Base-by-base conservation (phyloP, 805 yeast species). In the Nakazawaea ishiwadae region DNA sequence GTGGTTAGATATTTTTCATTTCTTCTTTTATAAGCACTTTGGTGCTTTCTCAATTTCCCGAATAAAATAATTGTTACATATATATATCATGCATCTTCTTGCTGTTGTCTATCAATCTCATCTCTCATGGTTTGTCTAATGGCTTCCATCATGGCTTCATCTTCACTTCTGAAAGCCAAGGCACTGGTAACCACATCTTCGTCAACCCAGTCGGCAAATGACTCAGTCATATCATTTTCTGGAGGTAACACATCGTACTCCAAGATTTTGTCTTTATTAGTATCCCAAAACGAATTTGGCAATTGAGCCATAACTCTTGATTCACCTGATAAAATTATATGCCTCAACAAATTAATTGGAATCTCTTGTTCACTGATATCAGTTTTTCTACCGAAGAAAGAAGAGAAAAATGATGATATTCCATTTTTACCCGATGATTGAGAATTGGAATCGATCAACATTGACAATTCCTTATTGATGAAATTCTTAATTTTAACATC, bases 221-320 rank as follows among this genome's bases (percentile, higher is more conserved):
- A 55, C 1, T 64, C 71, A 16, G 39, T n/a, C 23, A 64, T 54
- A 48, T 79, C 77, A 6, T 61, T 59, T 15, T 51, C 51, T 1
- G 95, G 93, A 2, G 95, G 90, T 17, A 84, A 56, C 2, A 82
- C 73, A 57, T 84, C 95, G 53, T 73, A 84, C 49, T 84, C 95
- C 52, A 66, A 77, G 12, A 79, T 69, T 41, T 81, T 81, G 40
- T 79, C 69, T 42, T 81, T 82, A 41, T 79, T 69, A 19, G 72
- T 55, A 2, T 72, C 70, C 84, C 88, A 84, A 18, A 82, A 68
- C 2, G 59, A 50, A 19, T 68, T 52, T 1, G 95, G 95, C 18
- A 84, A 66, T 48, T 75, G 73, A 1, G 86, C 85, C 84, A 84
- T 78, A 1, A 81, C 71, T 31, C 77, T 71, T 18, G 77, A 77